A percentile compares a stretch with the other conserved stretches of the same genome.
These are phyloP conservation scores for Fusarium lateritium DNA, from an alignment of 2,329 filamentous ascomycete species.

Conservation along the genomic window DNA sequence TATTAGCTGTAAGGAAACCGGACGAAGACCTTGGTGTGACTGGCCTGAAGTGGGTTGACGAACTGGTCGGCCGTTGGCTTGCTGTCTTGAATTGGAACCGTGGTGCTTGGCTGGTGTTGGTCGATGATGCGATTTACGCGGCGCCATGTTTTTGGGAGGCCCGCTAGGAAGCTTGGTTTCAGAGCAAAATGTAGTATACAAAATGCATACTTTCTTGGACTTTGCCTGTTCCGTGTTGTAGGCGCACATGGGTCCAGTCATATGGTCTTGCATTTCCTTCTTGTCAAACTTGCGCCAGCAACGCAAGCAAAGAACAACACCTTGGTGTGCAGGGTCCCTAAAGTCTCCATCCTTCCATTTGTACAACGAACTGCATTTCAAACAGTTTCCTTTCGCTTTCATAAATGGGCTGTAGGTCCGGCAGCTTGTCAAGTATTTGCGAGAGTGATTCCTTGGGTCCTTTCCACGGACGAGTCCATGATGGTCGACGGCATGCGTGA, in stretches of 20 bases:
- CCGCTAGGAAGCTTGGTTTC: conserved; percentile 18
- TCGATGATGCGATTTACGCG: conserved; percentile 3
- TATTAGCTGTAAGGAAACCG: not conserved
- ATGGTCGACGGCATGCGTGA: conserved; percentile 40
- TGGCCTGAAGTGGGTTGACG: not conserved
- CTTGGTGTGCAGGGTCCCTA: conserved; percentile 23
- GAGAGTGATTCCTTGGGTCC: conserved; percentile 28
- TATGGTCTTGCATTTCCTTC: conserved; percentile 32
- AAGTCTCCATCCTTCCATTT: conserved; percentile 31
- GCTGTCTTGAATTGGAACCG: conserved; percentile 11
- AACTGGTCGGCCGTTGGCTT: not conserved
- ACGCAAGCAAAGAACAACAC: conserved; percentile 38
- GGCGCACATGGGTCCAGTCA: conserved; percentile 29
- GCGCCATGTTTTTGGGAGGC: conserved; percentile 14
- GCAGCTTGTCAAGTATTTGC: conserved; percentile 39
- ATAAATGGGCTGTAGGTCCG: conserved; percentile 4
- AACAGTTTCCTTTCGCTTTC: conserved; percentile 39
- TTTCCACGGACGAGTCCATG: conserved; percentile 42
- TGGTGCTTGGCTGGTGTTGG: not conserved
- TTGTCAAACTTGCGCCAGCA: conserved; percentile 40
- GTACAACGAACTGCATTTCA: conserved; percentile 29
- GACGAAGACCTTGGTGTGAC: not conserved
- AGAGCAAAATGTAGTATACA: conserved; percentile 42
- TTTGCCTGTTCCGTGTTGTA: conserved; percentile 40
- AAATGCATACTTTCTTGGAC: conserved; percentile 32